A percentile compares a stretch with the other conserved stretches of the same genome.
phyloP scores from a whole-genome alignment of 257 asterid species.

The Asclepias syriaca region DNA sequence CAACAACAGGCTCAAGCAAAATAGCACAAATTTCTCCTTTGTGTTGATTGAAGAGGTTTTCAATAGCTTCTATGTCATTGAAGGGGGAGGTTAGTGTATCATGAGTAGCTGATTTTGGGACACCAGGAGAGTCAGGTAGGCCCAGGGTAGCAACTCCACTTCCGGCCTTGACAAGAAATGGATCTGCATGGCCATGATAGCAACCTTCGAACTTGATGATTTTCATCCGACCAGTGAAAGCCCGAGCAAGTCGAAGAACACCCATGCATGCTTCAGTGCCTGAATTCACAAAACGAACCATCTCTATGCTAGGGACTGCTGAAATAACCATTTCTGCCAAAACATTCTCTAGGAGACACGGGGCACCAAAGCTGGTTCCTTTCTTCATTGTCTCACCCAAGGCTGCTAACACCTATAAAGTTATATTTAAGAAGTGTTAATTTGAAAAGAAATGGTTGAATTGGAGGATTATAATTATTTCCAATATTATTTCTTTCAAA shows the following conservation, averaged over 20 bases:
- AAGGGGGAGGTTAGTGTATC: slow-evolving; percentile 79
- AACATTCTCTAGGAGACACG: slow-evolving; percentile 87
- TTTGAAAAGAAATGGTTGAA: neutral
- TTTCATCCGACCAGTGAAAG: slow-evolving; percentile 78
- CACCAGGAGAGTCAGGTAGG: slow-evolving; percentile 98
- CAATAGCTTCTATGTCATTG: slow-evolving; percentile 58
- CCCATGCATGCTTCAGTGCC: slow-evolving; percentile 99
- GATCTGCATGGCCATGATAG: slow-evolving; percentile 98
- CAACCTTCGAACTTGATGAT: slow-evolving; percentile 95
- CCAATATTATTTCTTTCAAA: neutral
- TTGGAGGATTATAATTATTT: neutral
- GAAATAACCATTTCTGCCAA: slow-evolving; percentile 93
- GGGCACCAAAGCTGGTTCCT: slow-evolving; percentile 99
- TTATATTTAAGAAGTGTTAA: neutral
- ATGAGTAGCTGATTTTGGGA: slow-evolving; percentile 75
- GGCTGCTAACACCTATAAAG: slow-evolving; percentile 73
- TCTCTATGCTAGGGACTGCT: slow-evolving; percentile 94
- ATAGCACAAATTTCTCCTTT: slow-evolving; percentile 77
- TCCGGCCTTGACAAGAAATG: slow-evolving; percentile 97
- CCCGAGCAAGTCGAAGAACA: slow-evolving; percentile 89
- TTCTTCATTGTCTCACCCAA: slow-evolving; percentile 93
- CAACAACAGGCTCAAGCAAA: slow-evolving; percentile 91
- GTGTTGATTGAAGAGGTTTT: slow-evolving; percentile 62
- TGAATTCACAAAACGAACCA: slow-evolving; percentile 98
- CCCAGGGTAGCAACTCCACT: slow-evolving; percentile 99